These are phyloP conservation scores for Escovopsis weberi DNA, from an alignment of 2,329 filamentous ascomycete species.

Conservation along the genomic window DNA sequence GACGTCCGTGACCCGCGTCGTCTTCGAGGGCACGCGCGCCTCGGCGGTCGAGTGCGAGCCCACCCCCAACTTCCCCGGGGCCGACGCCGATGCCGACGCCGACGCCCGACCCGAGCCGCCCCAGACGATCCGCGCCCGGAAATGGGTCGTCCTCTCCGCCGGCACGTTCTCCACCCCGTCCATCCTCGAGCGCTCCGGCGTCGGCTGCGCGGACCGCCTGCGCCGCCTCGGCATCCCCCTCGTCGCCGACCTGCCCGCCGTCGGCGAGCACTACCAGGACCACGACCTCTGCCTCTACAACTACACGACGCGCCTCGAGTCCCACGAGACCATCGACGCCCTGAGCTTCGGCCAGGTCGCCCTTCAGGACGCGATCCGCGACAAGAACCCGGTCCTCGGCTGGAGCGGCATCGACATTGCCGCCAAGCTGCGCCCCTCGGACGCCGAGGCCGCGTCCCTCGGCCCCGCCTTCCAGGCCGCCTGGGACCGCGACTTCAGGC, in stretches of 20 bases:
- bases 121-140: constrained; percentile 13
- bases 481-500: constrained; percentile 41
- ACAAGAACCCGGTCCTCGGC: constrained; percentile 35
- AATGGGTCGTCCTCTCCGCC: constrained; percentile 19
- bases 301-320: constrained; percentile 24
- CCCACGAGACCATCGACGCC: constrained; percentile 30
- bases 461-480: constrained; percentile 36
- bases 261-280: constrained; percentile 40
- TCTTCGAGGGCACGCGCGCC: constrained; percentile 38
- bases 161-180: constrained; percentile 38
- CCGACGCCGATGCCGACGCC: background rate
- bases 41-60: constrained; percentile 44
- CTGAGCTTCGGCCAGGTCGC: constrained; percentile 29
- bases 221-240: constrained; percentile 30
- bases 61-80: constrained; percentile 14
- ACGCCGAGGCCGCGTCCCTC: constrained; percentile 34
- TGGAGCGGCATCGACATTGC: constrained; percentile 44
- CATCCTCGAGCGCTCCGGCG: constrained; percentile 47
- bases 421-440: constrained; percentile 40
- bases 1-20: constrained; percentile 38
- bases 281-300: constrained; percentile 39
- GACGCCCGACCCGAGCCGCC: constrained; percentile 7
- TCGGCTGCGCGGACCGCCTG: constrained; percentile 38
- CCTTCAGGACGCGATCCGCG: constrained; percentile 24
- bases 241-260: constrained; percentile 32